phyloP scores from a whole-genome alignment of 2,329 filamentous ascomycete genomes.

The Colletotrichum caudatum region DNA sequence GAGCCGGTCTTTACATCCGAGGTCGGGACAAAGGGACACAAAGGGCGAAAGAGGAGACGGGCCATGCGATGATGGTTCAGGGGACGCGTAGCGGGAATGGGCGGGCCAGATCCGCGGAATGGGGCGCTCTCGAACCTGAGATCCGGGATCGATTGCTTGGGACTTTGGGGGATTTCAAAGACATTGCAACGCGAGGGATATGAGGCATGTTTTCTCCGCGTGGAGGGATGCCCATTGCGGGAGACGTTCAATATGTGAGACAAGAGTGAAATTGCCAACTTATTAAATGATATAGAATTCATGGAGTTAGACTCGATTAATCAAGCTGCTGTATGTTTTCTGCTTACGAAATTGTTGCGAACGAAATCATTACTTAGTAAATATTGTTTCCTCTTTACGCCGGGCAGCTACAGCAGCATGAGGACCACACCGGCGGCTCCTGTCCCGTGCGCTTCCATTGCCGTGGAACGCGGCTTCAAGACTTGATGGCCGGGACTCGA shows the following conservation, averaged over 20 bases:
- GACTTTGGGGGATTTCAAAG: not conserved
- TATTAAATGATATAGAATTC: not conserved
- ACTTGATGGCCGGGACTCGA: constrained; percentile 6
- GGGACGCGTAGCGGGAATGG: not conserved
- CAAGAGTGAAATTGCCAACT: not conserved
- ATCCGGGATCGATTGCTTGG: not conserved
- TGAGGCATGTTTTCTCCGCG: not conserved
- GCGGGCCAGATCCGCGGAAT: not conserved
- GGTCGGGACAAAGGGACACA: not conserved
- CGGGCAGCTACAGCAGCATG: constrained; percentile 51
- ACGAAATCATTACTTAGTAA: constrained; percentile 40
- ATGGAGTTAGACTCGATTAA: too few relatives aligned
- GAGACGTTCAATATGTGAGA: too few relatives aligned
- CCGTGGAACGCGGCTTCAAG: constrained; percentile 49
- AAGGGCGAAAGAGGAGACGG: not conserved
- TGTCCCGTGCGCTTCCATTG: constrained; percentile 49
- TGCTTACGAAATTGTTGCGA: too few relatives aligned
- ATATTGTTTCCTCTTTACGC: constrained; percentile 47
- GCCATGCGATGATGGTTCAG: not conserved
- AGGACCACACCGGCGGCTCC: constrained; percentile 51
- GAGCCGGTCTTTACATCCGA: not conserved
- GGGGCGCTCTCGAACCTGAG: not conserved
- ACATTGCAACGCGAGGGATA: not conserved
- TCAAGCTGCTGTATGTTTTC: not conserved
- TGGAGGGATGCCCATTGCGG: not conserved